Evolutionary conservation across 768 basidiomycete genomes (phyloP), one percentile per base, ranked within the genome.

Genomic region (Pleurotus sapidus): DNA sequence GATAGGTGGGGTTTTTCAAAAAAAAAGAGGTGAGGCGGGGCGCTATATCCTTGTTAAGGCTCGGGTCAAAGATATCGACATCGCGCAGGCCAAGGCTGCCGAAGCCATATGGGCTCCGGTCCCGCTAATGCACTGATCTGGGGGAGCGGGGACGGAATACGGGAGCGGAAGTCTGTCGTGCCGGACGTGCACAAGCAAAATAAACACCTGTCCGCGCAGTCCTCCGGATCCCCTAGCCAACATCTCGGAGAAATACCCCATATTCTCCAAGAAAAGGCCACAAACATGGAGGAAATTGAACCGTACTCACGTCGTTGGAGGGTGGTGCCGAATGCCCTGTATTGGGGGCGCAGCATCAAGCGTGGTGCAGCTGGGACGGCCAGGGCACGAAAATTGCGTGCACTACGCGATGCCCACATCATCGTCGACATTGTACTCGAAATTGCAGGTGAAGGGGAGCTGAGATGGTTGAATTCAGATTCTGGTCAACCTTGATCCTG

Each of bases 251-350:
- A n/a, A 45, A 12, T 14, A 15, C 42, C 42, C 42, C 42, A 43
- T 14, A 43, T 43, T 43, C n/a, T 12, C 42, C 30, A 34, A 34
- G 30, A 34, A 34, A 34, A 34, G 30, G 30, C 30, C 30, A 34
- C 11, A 34, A 49, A 49, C 1, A 23, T 15, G 7, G 15, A 49
- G 9, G 24, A 49, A 11, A 4, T 15, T 24, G 46, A 54, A 40
- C 4, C 3, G 39, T 11, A 30, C 51, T 54, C 51, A 54, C 51
- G 51, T 54, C 51, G 51, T 3, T 54, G 51, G 27, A 54, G 51
- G n/a, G 51, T 54, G 51, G 37, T 54, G 23, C 51, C 51, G n/a
- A 54, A 54, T 9, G 51, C 51, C 51, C 51, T 54, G 51, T 54
- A 54, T 42, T 54, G 51, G 15, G 51, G 51, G 15, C 51, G 51